Base-by-base conservation (phyloP, 2,329 filamentous ascomycete species). In the Drechslera avenae region DNA sequence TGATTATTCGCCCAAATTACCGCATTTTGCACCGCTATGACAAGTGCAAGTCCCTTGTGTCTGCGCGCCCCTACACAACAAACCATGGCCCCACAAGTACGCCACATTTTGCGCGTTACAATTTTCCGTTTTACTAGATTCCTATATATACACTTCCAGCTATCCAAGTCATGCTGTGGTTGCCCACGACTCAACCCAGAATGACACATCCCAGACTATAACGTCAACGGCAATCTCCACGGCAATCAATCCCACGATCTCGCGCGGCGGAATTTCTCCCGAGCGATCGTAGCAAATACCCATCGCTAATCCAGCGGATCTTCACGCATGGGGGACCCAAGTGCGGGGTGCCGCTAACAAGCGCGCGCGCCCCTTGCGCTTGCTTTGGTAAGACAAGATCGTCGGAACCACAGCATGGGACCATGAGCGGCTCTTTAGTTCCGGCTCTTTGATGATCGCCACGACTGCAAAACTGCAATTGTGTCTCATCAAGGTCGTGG, bases 1-100 rank as follows among this genome's bases (percentile, higher is more conserved):
- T 37, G 26, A 42, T 40, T 30, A 47, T 32, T 47, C 48, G 48
- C 48, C 16, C 43, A n/a, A 19, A 51, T 47, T 51, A 19, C 43
- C 26, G 18, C 39, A 36, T 47, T 28, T 30, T 21, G 48, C 21
- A 36, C 26, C 26, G 26, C 26, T 28, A 28, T 28, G 26, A 28
- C 26, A 28, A 28, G 26, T 28, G 26, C 26, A 28, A 28, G 26
- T 28, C 26, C 26, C 26, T 28, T 13, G 12, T 28, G 12, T 28
- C 26, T 12, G 26, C 26, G 26, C 9, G 26, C 26, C 26, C 26
- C 10, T 28, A 28, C 10, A 28, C 26, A 12, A 8, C 10, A 12
- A 12, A 12, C 26, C 10, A 10, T 28, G 26, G 26, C 26, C 26
- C 23, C 5, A 28, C 23, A 28, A 8, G 9, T 8, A 28, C 23